Percentiles rank a stretch among this genome's conserved stretches.
Conservation (phyloP, 2,329 filamentous ascomycete species). For the Bretziella fagacearum region DNA sequence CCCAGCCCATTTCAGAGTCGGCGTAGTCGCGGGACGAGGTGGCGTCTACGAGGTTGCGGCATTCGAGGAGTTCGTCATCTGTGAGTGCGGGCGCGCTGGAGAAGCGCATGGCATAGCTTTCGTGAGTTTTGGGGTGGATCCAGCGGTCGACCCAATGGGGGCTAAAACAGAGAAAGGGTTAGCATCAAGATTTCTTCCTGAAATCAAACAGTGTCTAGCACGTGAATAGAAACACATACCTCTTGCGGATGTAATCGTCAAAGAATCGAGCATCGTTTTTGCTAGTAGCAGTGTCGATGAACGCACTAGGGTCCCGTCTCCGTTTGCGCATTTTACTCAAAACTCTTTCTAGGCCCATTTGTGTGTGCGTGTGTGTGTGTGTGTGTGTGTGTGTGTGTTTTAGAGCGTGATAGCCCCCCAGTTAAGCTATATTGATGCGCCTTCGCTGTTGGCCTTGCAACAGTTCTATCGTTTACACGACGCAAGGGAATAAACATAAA, state of each 20-base stretch:
- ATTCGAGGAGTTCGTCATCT: conserved; percentile 31
- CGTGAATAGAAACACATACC: conserved; percentile 4
- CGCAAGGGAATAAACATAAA: not conserved
- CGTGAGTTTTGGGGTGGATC: conserved; percentile 31
- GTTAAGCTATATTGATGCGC: no score
- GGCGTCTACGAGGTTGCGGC: conserved; percentile 39
- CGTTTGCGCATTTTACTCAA: conserved; percentile 14
- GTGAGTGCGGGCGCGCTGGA: conserved; percentile 24
- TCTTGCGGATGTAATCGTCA: conserved; percentile 13
- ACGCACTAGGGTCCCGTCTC: conserved; percentile 36
- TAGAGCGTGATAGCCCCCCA: no score
- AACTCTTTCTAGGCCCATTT: conserved; percentile 12
- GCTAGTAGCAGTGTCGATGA: conserved; percentile 84
- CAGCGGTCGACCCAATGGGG: conserved; percentile 26
- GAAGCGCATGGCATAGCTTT: conserved; percentile 30
- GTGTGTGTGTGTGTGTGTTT: no score
- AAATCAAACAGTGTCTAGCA: not conserved
- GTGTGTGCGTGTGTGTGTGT: not conserved
- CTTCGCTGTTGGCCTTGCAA: no score
- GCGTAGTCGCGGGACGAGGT: conserved; percentile 51
- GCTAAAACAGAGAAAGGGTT: conserved; percentile 2
- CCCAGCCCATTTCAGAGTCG: conserved; percentile 45
- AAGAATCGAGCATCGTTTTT: conserved; percentile 57
- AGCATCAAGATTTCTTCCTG: not conserved
- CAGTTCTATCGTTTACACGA: no score